phyloP scores from a whole-genome alignment of 768 basidiomycete genomes.

The Obba rivulosa region DNA sequence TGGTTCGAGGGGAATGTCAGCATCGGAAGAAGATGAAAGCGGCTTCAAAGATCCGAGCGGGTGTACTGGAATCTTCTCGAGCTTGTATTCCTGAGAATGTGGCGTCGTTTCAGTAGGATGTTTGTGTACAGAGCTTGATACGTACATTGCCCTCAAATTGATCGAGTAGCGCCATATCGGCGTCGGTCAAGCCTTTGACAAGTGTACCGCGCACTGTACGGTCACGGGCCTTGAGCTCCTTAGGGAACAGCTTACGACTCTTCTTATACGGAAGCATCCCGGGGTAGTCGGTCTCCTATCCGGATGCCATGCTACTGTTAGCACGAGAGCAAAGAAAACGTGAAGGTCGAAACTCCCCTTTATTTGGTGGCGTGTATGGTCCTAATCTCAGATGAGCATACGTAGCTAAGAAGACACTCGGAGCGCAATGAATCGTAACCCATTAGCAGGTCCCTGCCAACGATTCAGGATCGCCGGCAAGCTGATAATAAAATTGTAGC shows the following conservation, averaged over 20 bases:
- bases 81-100: slow-evolving; percentile 61
- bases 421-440: no score
- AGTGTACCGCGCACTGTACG: slow-evolving; percentile 72
- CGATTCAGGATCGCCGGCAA: no score
- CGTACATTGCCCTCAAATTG: slow-evolving; percentile 76
- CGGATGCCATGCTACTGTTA: neutral
- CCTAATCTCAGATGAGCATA: slow-evolving; percentile 32
- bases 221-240: slow-evolving; percentile 54
- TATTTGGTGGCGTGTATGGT: slow-evolving; percentile 78
- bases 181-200: slow-evolving; percentile 61
- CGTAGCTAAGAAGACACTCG: no score
- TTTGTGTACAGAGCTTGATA: slow-evolving; percentile 2
- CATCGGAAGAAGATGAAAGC: slow-evolving; percentile 21
- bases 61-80: slow-evolving; percentile 48
- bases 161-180: slow-evolving; percentile 69
- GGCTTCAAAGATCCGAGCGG: slow-evolving; percentile 42
- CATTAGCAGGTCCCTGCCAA: no score
- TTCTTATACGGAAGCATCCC: slow-evolving; percentile 62
- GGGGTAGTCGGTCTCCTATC: slow-evolving; percentile 72
- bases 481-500: no score
- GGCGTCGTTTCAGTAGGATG: neutral
- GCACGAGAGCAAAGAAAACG: neutral
- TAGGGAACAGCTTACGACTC: slow-evolving; percentile 42
- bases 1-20: slow-evolving; percentile 36
- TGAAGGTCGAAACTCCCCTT: slow-evolving; percentile 35